Evolutionary conservation across 1,139 yeast species (phyloP).

Genomic region (Debaryomyces sp.): DNA sequence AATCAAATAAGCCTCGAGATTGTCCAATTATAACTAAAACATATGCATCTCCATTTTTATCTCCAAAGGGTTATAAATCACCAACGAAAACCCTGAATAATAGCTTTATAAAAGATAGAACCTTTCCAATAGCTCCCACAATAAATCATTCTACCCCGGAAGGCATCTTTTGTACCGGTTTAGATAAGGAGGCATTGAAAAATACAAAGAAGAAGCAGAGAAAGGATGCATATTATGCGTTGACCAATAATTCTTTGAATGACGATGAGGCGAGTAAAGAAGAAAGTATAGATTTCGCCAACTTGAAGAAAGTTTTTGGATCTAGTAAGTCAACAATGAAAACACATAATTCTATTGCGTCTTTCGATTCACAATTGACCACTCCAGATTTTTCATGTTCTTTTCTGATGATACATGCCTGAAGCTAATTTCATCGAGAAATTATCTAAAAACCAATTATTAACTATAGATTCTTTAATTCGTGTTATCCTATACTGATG

Average conservation of each 20-base stretch:
- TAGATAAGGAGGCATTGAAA: not conserved
- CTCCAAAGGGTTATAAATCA: not conserved
- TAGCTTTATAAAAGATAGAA: not conserved
- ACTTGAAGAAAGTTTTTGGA: not conserved
- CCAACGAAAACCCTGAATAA: not conserved
- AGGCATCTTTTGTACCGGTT: not conserved
- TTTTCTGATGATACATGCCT: slow-evolving; percentile 8
- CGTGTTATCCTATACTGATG: not conserved
- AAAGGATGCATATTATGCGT: slow-evolving; percentile 1
- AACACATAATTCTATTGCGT: not conserved
- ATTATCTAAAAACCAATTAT: not conserved
- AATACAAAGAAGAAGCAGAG: not conserved
- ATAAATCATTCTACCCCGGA: not conserved
- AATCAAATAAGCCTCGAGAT: not conserved
- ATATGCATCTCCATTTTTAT: not conserved
- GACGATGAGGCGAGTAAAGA: no score
- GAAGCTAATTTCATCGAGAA: not conserved
- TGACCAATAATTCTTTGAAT: not conserved
- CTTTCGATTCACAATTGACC: slow-evolving; percentile 15
- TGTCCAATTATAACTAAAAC: not conserved
- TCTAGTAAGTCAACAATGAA: not conserved
- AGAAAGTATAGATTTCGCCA: not conserved
- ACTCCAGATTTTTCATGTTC: slow-evolving; percentile 23
- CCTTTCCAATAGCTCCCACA: not conserved
- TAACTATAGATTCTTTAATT: not conserved